Conservation (phyloP, 768 basidiomycete genomes). For the Lyophyllum decastes region DNA sequence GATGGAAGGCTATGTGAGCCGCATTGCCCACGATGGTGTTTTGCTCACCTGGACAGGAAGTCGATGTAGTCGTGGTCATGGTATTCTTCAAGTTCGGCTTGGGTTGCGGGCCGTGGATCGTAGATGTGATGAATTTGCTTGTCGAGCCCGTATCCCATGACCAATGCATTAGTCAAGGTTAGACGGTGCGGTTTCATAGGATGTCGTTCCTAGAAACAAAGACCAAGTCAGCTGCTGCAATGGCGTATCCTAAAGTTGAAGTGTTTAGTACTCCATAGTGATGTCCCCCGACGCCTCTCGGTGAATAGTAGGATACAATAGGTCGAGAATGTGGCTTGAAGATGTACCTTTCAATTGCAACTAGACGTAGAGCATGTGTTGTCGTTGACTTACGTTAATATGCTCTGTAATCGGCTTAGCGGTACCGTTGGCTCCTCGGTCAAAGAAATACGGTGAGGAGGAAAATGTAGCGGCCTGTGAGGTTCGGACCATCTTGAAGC, state of each 20-base stretch:
- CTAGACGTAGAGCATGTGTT: neutral
- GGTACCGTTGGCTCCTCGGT: constrained; percentile 67
- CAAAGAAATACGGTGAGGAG: constrained; percentile 71
- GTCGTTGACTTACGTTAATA: constrained; percentile 63
- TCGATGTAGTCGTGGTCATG: constrained; percentile 97
- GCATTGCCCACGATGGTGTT: neutral
- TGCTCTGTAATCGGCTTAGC: constrained; percentile 81
- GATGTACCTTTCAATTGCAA: neutral
- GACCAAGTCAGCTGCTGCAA: neutral
- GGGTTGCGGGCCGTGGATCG: constrained; percentile 85
- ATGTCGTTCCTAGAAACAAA: constrained; percentile 76
- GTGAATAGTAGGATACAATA: constrained; percentile 95
- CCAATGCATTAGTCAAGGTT: constrained; percentile 94
- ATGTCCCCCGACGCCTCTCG: constrained; percentile 90
- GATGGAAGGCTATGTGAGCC: neutral
- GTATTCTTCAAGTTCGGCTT: constrained; percentile 86
- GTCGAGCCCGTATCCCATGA: constrained; percentile 94
- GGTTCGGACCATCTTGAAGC: constrained; percentile 40
- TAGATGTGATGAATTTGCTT: constrained; percentile 93
- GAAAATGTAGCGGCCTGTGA: constrained; percentile 68
- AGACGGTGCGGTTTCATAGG: constrained; percentile 98
- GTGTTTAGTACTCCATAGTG: constrained; percentile 86
- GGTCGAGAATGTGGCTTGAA: constrained; percentile 77
- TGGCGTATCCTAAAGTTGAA: neutral
- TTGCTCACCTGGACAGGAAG: constrained; percentile 81